Evolutionary conservation across 228 moss, liverwort and hornwort genomes (phyloP), one percentile per base, ranked within the genome.

Genomic region (Sphagnum fallax): DNA sequence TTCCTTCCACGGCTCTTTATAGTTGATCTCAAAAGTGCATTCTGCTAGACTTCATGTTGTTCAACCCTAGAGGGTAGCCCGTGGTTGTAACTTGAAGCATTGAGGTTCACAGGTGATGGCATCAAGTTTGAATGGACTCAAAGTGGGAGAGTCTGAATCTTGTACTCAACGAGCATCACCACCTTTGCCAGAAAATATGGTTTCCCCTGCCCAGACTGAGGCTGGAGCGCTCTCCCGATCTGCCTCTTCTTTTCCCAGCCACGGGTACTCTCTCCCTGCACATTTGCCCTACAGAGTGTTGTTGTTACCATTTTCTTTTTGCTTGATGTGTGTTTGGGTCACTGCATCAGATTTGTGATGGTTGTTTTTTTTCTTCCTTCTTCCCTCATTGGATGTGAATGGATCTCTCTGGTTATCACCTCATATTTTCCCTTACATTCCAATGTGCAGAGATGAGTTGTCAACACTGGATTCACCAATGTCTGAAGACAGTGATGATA

Each of bases 401-500:
- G 32, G 32, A 32, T 32, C 32, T 32, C 32, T 32, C 32, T 32
- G 32, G 32, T 32, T 32, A 32, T 32, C 32, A 32, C 32, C 32
- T 32, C 32, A 32, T 32, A 32, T 32, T 32, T 32, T 1, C 32
- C 32, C 32, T 32, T 32, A 32, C 32, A 32, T 5, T 67, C 52
- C 49, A 60, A 49, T 76, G 72, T 72, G 70, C 91, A 97, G 93
- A 77, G 97, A 97, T 76, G 97, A 97, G 71, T 75, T 88, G 61
- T 97, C 97, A 48, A 97, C 93, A 48, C 76, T 97, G 63, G 97
- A 97, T 80, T 97, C 97, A 59, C 91, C 91, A 10, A 97, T 97
- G 97, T 97, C 93, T 4, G 97, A 97, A 69, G 97, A 97, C 69
- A 97, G 97, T 73, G 93, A 97, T 67, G 93, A 97, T 70, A 97